Evolutionary conservation across 495 filamentous ascomycete species (phyloP).

Genomic region (Penicillium samsonianum): DNA sequence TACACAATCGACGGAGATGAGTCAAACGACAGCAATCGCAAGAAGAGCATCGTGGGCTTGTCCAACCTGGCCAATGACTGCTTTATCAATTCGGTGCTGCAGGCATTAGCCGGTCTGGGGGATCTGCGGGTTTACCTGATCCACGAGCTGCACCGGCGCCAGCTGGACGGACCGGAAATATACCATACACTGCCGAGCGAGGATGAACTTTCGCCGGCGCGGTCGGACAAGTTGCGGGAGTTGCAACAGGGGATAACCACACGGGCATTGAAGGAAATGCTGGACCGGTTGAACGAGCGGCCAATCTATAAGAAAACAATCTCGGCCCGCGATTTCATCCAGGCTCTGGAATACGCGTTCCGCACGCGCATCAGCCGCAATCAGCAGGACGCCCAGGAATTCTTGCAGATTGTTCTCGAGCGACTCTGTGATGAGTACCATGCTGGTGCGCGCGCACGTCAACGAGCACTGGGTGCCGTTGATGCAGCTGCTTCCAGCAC

Average conservation of each 20-base stretch:
- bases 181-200: slow-evolving; percentile 60
- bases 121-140: slow-evolving; percentile 91
- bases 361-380: slow-evolving; percentile 84
- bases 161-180: slow-evolving; percentile 69
- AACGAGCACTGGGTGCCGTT: slow-evolving; percentile 33
- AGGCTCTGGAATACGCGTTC: slow-evolving; percentile 80
- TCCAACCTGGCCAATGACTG: slow-evolving; percentile 95
- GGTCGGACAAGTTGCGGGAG: slow-evolving; percentile 66
- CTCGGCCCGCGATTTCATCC: slow-evolving; percentile 76
- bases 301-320: slow-evolving; percentile 95
- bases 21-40: slow-evolving; percentile 62
- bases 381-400: slow-evolving; percentile 99
- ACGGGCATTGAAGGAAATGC: slow-evolving; percentile 84
- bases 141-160: slow-evolving; percentile 78
- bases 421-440: slow-evolving; percentile 91
- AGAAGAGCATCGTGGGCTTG: slow-evolving; percentile 88
- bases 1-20: slow-evolving; percentile 85
- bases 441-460: slow-evolving; percentile 71
- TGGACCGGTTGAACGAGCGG: slow-evolving; percentile 91
- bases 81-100: slow-evolving; percentile 97
- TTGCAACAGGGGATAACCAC: slow-evolving; percentile 80
- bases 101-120: slow-evolving; percentile 91
- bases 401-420: slow-evolving; percentile 90
- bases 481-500: slow-evolving; percentile 22
- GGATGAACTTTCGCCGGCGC: slow-evolving; percentile 46